These are phyloP conservation scores for Ascochyta koolunga DNA, from an alignment of 2,329 filamentous ascomycete species.

Conservation along the genomic window DNA sequence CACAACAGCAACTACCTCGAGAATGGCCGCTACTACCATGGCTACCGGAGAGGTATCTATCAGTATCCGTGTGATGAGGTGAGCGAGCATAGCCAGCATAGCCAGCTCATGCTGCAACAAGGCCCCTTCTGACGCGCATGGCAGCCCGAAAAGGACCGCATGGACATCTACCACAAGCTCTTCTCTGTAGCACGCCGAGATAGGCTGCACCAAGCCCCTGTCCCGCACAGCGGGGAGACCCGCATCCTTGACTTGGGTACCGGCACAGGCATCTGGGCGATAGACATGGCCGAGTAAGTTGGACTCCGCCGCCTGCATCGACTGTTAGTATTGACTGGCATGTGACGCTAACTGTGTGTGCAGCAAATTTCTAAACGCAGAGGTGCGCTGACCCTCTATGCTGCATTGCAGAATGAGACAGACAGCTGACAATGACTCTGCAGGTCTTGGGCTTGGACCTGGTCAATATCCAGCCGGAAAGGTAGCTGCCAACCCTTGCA, in stretches of 20 bases:
- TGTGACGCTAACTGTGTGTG: constrained; percentile 37
- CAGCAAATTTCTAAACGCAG: constrained; percentile 62
- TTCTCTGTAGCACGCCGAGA: constrained; percentile 68
- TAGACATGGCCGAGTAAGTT: constrained; percentile 78
- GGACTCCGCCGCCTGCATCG: constrained; percentile 15
- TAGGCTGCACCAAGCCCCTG: constrained; percentile 54
- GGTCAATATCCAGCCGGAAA: constrained; percentile 64
- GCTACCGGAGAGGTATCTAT: constrained; percentile 71
- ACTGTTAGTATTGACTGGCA: constrained; percentile 3
- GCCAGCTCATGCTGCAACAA: neutral
- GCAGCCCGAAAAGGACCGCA: constrained; percentile 73
- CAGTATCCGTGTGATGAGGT: constrained; percentile 80
- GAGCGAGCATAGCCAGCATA: constrained; percentile 32
- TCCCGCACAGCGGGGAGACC: constrained; percentile 48
- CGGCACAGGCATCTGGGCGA: constrained; percentile 90
- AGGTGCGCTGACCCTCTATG: constrained; percentile 45
- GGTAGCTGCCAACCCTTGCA: constrained; percentile 53
- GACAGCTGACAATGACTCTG: constrained; percentile 34
- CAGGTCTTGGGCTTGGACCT: constrained; percentile 67
- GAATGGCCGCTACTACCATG: constrained; percentile 74
- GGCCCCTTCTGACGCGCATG: constrained; percentile 21
- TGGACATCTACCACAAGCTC: constrained; percentile 83
- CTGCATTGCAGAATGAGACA: constrained; percentile 19
- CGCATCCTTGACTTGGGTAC: constrained; percentile 74
- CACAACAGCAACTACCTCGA: constrained; percentile 60